phyloP scores from a whole-genome alignment of 257 asterid genomes.

The Oldenlandia corymbosa region DNA sequence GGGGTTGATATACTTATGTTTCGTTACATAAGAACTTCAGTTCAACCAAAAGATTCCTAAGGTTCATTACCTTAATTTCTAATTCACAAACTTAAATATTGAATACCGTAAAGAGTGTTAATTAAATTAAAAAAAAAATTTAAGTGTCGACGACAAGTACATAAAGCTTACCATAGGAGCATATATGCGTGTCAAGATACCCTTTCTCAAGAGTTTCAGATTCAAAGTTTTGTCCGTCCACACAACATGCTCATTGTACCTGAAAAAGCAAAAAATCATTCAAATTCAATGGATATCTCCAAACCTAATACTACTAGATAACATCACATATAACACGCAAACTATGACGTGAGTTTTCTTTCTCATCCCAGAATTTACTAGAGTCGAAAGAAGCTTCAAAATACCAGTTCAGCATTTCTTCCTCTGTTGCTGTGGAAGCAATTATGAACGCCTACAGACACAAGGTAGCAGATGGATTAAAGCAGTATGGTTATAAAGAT shows the following conservation, averaged over 20 bases:
- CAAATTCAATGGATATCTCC: constrained; percentile 1
- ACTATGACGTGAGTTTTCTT: not conserved
- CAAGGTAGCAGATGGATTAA: constrained; percentile 4
- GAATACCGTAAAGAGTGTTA: not conserved
- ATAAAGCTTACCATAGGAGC: constrained; percentile 85
- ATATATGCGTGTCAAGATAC: constrained; percentile 78
- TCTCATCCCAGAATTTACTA: not conserved
- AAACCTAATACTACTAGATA: not conserved
- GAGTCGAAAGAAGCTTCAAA: constrained; percentile 3
- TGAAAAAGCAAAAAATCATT: constrained; percentile 29
- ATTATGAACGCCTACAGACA: constrained; percentile 88
- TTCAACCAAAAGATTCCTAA: too few species aligned
- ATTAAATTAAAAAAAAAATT: not conserved
- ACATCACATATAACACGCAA: not conserved
- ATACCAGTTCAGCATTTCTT: constrained; percentile 95
- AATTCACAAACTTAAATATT: too few species aligned
- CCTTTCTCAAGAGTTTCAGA: constrained; percentile 86
- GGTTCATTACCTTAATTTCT: too few species aligned
- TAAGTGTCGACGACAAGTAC: not conserved
- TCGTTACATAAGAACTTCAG: not conserved
- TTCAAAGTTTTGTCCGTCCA: constrained; percentile 75
- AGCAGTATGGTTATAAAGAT: not conserved
- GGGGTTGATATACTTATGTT: not conserved
- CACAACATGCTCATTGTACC: constrained; percentile 93
- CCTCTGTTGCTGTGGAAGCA: constrained; percentile 97